phyloP scores from a whole-genome alignment of 345 rosid species.

The Jatropha curcas region DNA sequence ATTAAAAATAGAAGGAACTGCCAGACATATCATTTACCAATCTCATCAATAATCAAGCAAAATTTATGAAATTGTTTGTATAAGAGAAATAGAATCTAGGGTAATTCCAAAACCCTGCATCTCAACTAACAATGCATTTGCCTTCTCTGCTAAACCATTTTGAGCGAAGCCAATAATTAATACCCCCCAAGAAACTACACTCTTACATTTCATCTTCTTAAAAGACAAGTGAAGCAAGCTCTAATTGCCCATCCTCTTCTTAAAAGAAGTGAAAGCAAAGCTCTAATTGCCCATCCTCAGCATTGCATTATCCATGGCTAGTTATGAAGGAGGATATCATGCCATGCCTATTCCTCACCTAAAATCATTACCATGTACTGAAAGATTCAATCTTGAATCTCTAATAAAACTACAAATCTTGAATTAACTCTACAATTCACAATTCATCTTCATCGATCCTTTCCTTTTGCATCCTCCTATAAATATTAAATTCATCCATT shows the following conservation, averaged over 20 bases:
- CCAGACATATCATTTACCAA: no score
- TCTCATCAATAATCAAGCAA: no score
- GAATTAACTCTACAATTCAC: conserved; percentile 58
- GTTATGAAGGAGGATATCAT: conserved; percentile 50
- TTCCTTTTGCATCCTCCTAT: conserved; percentile 57
- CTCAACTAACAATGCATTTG: conserved; percentile 46
- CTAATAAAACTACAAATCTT: conserved; percentile 62
- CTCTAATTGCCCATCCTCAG: no score
- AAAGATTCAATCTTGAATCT: conserved; percentile 44
- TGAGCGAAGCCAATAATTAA: conserved; percentile 63
- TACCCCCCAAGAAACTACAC: conserved; percentile 59
- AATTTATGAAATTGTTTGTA: no score
- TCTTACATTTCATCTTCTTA: conserved; percentile 43
- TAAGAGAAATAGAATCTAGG: conserved; percentile 57
- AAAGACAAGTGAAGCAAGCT: conserved; percentile 56
- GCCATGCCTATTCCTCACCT: conserved; percentile 45
- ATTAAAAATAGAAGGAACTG: no score
- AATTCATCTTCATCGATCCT: conserved; percentile 59
- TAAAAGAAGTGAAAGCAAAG: no score
- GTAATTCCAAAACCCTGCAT: conserved; percentile 54
- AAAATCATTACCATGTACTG: conserved; percentile 59
- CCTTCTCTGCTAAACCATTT: conserved; percentile 52
- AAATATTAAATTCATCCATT: no score
- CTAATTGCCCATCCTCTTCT: conserved; percentile 53
- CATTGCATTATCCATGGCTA: conserved; percentile 72